Evolutionary conservation across 2,329 filamentous ascomycete genomes (phyloP).

Genomic region (Emmonsia crescens): DNA sequence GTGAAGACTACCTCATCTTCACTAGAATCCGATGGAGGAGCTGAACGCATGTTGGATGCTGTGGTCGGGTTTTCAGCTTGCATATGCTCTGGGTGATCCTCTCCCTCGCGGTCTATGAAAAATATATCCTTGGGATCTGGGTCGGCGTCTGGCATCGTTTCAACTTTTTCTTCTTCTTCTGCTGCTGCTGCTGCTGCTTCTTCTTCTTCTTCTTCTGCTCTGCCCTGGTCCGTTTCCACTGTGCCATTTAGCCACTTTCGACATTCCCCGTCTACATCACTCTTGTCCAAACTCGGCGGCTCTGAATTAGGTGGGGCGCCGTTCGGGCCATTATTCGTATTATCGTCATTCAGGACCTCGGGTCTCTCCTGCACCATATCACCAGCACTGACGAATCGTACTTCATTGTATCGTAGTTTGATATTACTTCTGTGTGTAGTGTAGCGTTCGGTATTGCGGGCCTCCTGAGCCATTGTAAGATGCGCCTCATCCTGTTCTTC

Average conservation of each 20-base stretch:
- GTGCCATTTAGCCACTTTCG: background rate
- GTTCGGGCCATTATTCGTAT: background rate
- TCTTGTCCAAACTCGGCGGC: background rate
- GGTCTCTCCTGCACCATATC: constrained; percentile 30
- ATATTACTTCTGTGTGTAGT: constrained; percentile 37
- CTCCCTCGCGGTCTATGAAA: background rate
- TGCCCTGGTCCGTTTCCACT: background rate
- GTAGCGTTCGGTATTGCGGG: constrained; percentile 45
- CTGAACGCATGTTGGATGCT: background rate
- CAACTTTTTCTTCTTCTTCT: background rate
- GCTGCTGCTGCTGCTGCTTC: background rate
- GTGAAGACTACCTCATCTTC: constrained; percentile 48
- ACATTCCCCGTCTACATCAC: background rate
- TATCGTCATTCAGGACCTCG: constrained; percentile 13
- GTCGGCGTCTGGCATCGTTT: background rate
- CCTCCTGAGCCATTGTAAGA: constrained; percentile 47
- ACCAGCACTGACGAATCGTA: constrained; percentile 53
- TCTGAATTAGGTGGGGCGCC: background rate
- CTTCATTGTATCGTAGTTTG: constrained; percentile 44
- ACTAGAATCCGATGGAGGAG: constrained; percentile 43
- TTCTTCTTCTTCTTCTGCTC: background rate
- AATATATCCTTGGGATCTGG: background rate
- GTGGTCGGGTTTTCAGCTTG: background rate
- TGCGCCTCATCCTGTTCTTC: constrained; percentile 11
- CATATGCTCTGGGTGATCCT: background rate